Conservation (phyloP, 495 filamentous ascomycete species). For the Penicillium subrubescens region DNA sequence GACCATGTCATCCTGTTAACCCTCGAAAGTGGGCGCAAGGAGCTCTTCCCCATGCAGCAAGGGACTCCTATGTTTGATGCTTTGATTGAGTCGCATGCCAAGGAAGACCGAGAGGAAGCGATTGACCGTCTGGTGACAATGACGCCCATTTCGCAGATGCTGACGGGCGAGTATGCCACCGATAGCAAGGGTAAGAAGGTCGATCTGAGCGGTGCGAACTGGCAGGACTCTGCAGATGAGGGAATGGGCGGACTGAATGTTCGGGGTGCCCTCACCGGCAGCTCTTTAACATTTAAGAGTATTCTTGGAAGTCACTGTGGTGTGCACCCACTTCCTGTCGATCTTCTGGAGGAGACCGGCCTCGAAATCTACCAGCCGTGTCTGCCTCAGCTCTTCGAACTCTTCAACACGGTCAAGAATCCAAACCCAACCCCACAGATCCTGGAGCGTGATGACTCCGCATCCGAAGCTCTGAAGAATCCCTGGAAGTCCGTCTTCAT, state of each 20-base stretch:
- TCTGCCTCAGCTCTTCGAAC: constrained; percentile 45
- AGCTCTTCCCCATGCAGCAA: constrained; percentile 48
- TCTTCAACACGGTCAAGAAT: constrained; percentile 41
- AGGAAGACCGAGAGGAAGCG: constrained; percentile 19
- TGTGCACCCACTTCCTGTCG: constrained; percentile 46
- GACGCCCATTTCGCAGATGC: constrained; percentile 42
- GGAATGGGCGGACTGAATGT: constrained; percentile 48
- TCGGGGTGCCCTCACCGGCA: constrained; percentile 43
- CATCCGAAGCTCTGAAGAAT: constrained; percentile 19
- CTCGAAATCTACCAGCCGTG: constrained; percentile 51
- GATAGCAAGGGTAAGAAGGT: constrained; percentile 36
- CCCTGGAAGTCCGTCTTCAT: constrained; percentile 50
- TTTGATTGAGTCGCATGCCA: constrained; percentile 34
- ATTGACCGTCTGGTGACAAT: constrained; percentile 36
- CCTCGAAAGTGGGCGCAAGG: constrained; percentile 50
- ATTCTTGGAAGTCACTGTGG: constrained; percentile 49
- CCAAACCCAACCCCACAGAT: background rate
- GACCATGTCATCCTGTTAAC: constrained; percentile 47
- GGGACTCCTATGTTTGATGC: constrained; percentile 40
- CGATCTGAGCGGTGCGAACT: constrained; percentile 24
- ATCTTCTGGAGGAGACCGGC: constrained; percentile 44
- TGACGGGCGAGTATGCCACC: constrained; percentile 44
- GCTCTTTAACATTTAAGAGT: constrained; percentile 51
- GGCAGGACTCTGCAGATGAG: constrained; percentile 23
- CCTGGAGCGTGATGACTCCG: constrained; percentile 1